Evolutionary conservation across 2,329 filamentous ascomycete species (phyloP).

Genomic region (Ophiocordyceps camponoti-saundersi): DNA sequence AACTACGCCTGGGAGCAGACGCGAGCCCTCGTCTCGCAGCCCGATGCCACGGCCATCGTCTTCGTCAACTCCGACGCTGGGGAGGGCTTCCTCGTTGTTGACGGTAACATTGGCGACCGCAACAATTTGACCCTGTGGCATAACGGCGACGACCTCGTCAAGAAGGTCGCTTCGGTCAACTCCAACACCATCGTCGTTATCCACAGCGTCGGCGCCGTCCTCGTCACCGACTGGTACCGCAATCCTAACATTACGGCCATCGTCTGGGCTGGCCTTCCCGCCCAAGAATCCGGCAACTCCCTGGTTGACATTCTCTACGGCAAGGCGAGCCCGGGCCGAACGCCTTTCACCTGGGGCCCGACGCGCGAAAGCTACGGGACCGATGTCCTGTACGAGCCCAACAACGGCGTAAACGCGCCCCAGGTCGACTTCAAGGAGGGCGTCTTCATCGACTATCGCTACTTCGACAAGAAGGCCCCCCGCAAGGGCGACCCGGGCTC

Average conservation of each 20-base stretch:
- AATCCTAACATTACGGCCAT: slow-evolving; percentile 71
- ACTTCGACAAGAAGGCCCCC: slow-evolving; percentile 46
- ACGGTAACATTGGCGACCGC: slow-evolving; percentile 73
- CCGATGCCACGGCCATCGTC: slow-evolving; percentile 58
- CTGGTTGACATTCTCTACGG: slow-evolving; percentile 76
- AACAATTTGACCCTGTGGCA: slow-evolving; percentile 88
- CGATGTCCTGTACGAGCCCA: slow-evolving; percentile 49
- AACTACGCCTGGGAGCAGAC: slow-evolving; percentile 47
- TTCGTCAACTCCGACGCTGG: slow-evolving; percentile 81
- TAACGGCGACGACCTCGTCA: slow-evolving; percentile 62
- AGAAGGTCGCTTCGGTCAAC: slow-evolving; percentile 60
- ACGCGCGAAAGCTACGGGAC: slow-evolving; percentile 51
- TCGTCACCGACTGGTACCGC: slow-evolving; percentile 58
- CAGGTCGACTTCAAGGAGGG: slow-evolving; percentile 64
- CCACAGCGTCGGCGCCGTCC: slow-evolving; percentile 67
- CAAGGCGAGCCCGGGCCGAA: slow-evolving; percentile 58
- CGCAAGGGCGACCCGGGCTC: slow-evolving; percentile 18
- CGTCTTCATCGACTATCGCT: slow-evolving; percentile 53
- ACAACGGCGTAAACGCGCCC: slow-evolving; percentile 47
- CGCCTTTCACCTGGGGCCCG: slow-evolving; percentile 65
- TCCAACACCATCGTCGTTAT: slow-evolving; percentile 87
- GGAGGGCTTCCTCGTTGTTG: slow-evolving; percentile 72
- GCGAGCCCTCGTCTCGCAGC: slow-evolving; percentile 39
- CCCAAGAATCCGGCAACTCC: slow-evolving; percentile 68
- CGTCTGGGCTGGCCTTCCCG: slow-evolving; percentile 65